These are phyloP conservation scores for Brassica balearica DNA, from an alignment of 441 rosid species.

Conservation along the genomic window DNA sequence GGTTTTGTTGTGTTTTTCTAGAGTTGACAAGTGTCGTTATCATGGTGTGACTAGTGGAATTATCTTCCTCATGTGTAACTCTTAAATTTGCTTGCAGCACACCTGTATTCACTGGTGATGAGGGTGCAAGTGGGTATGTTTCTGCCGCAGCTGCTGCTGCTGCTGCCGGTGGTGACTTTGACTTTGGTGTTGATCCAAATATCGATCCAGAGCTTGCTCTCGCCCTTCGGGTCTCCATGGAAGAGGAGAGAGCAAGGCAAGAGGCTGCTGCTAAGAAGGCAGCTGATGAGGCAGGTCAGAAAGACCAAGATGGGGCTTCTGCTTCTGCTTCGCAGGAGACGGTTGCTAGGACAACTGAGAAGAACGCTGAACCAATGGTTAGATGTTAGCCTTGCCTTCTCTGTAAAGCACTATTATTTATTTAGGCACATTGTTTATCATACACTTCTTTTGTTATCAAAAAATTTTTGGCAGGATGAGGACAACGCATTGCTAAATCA, in stretches of 20 bases:
- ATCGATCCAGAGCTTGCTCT: conserved; percentile 89
- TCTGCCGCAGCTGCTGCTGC: conserved; percentile 75
- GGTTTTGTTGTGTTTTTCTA: conserved; percentile 8
- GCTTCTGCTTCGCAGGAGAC: conserved; percentile 59
- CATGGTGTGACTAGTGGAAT: background rate
- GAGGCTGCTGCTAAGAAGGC: conserved; percentile 90
- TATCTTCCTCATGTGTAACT: conserved; percentile 8
- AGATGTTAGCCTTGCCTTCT: conserved; percentile 26
- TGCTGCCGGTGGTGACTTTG: conserved; percentile 63
- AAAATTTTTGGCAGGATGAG: conserved; percentile 50
- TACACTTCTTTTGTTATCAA: background rate
- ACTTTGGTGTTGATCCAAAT: conserved; percentile 90
- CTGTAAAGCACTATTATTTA: background rate
- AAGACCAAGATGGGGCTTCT: conserved; percentile 58
- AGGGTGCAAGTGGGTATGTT: conserved; percentile 79
- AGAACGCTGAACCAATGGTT: conserved; percentile 60
- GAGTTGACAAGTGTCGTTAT: conserved; percentile 2
- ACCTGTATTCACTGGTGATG: conserved; percentile 78
- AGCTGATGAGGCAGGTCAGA: conserved; percentile 66
- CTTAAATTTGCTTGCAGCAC: conserved; percentile 54
- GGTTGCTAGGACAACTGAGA: conserved; percentile 47
- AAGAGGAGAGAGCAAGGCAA: conserved; percentile 95
- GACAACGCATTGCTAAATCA: conserved; percentile 54
- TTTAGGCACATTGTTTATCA: conserved; percentile 10
- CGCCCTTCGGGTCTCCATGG: conserved; percentile 88